A percentile compares a stretch with the other conserved stretches of the same genome.
phyloP scores from a whole-genome alignment of 441 rosid species.

The Dalechampia spathulata region DNA sequence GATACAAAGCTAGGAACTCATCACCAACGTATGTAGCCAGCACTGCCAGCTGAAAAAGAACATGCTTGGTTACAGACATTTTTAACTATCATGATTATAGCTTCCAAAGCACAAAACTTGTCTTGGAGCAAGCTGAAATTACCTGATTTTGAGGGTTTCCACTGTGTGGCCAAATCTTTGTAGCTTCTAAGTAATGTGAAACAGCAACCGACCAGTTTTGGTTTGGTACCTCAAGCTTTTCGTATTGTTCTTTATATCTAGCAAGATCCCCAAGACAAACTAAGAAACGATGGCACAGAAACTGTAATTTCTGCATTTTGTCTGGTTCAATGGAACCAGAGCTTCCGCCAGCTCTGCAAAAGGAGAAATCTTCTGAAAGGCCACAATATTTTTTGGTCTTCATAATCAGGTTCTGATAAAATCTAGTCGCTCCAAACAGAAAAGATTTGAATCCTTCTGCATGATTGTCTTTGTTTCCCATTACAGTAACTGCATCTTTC shows the following conservation, averaged over 20 bases:
- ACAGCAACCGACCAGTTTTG: slow-evolving; percentile 82
- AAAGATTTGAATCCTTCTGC: slow-evolving; percentile 53
- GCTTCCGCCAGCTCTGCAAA: slow-evolving; percentile 10
- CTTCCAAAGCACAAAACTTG: no score
- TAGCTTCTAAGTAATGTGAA: slow-evolving; percentile 63
- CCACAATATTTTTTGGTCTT: slow-evolving; percentile 38
- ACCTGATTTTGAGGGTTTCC: slow-evolving; percentile 98
- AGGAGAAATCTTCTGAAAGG: slow-evolving; percentile 39
- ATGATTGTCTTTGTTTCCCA: no score
- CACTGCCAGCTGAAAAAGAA: slow-evolving; percentile 62
- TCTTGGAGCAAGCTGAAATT: no score
- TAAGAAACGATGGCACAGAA: slow-evolving; percentile 71
- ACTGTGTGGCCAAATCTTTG: slow-evolving; percentile 67
- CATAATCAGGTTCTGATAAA: slow-evolving; percentile 42
- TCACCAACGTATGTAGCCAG: slow-evolving; percentile 86
- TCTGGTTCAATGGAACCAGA: slow-evolving; percentile 27
- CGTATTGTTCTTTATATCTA: slow-evolving; percentile 71
- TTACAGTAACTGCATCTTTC: no score
- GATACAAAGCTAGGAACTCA: slow-evolving; percentile 83
- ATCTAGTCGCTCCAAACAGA: slow-evolving; percentile 49
- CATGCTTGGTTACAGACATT: slow-evolving; percentile 4
- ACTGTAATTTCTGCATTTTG: slow-evolving; percentile 39
- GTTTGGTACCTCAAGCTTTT: slow-evolving; percentile 27
- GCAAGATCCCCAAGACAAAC: slow-evolving; percentile 92
- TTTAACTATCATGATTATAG: no score